Evolutionary conservation across 345 rosid genomes (phyloP), one percentile per base, ranked within the genome.

Genomic region (Trapa bicornis): DNA sequence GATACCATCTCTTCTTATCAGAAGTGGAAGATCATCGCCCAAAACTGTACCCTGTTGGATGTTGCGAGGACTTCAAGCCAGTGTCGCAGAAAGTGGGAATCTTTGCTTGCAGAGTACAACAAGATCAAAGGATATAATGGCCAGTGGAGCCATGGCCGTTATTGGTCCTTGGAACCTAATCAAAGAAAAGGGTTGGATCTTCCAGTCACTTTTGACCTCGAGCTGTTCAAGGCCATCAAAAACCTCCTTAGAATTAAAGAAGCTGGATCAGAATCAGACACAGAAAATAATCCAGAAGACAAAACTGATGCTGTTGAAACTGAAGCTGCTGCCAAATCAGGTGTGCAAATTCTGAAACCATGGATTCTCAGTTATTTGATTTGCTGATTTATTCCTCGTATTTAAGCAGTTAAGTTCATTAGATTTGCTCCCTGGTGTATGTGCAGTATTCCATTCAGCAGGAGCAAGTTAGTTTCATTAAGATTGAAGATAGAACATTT

Each of bases 1-100:
- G 79, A 81, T 16, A 81, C 81, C 14, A 47, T 88, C 37, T 85
- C 95, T 13, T 81, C 81, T 73, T 76, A 73, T 69, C 97, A 90
- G 77, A 88, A 88, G 79, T 90, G 97, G 97, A 82, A 79, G 14
- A 83, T 88, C 32, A 75, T 90, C 5, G 81, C 84, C 0, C 80
- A 81, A 53, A 84, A 86, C 70, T 91, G 96, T 47, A 74, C 74
- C 2, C 83, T 70, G 11, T 65, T 86, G 75, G 92, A 80, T 52
- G 84, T 86, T 7, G 71, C 70, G 2, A 82, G 90, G 58, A 76
- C 79, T 67, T 52, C 78, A 13, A 80, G 75, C 70, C 95, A 88
- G 71, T 91, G 89, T 74, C 77, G 89, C 61, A 75, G 82, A 61
- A 86, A 84, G 71, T 86, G 95, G 96, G 87, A 79, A 64, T 78